phyloP scores from a whole-genome alignment of 441 rosid genomes.

The Gossypium lobatum region DNA sequence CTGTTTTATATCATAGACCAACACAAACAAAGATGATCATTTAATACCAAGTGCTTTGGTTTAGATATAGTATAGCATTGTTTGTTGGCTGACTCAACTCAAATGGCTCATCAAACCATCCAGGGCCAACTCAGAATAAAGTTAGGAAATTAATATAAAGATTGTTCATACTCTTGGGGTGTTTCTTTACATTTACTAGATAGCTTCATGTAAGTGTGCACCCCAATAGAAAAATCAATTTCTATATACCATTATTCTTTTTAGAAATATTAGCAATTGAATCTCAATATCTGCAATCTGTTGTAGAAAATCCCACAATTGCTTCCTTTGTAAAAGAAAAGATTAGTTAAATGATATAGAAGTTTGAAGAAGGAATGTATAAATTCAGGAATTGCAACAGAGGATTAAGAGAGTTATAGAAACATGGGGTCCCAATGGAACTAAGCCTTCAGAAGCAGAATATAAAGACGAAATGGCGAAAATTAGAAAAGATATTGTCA shows the following conservation, averaged over 20 bases:
- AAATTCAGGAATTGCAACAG: slow-evolving; percentile 51
- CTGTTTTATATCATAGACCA: neutral
- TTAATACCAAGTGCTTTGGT: neutral
- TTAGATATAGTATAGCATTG: neutral
- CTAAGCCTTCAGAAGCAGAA: slow-evolving; percentile 31
- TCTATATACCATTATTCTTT: neutral
- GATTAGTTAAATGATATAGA: neutral
- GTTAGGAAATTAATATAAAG: neutral
- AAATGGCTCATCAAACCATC: neutral
- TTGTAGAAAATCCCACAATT: too few species aligned
- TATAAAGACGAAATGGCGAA: slow-evolving; percentile 42
- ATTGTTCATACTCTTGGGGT: neutral
- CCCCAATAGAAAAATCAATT: neutral
- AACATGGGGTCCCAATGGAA: slow-evolving; percentile 37
- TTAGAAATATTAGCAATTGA: too few species aligned
- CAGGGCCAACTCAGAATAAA: neutral
- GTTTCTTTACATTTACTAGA: neutral
- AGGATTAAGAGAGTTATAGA: slow-evolving; percentile 43
- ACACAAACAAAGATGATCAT: neutral
- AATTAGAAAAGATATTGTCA: slow-evolving; percentile 56
- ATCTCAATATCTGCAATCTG: too few species aligned
- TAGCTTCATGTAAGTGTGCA: neutral
- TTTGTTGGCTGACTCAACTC: neutral
- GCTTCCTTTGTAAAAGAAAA: too few species aligned
- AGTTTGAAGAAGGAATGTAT: neutral